Base-by-base conservation (phyloP, 257 asterid genomes). In the Echites panduratus region DNA sequence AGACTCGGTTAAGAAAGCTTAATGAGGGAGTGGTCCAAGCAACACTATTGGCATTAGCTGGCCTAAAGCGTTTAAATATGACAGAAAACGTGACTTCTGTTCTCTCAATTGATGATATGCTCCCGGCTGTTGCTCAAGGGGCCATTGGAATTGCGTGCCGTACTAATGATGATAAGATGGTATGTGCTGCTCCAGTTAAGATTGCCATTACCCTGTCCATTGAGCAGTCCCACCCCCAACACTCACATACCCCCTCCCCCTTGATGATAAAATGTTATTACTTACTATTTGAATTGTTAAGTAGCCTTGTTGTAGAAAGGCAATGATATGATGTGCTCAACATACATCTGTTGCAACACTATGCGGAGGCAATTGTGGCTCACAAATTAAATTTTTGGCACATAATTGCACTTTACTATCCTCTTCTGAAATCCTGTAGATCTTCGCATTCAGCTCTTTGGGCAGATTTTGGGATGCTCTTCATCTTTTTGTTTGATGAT, bases 61-160 rank as follows among this genome's bases (percentile, higher is more conserved):
- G 98, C 44, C 85, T 95, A 66, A 95, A 90, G 70, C 97, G 99
- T 73, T 84, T 92, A 22, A 87, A 82, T 80, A 95, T 92, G 99
- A 86, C 92, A 0, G 95, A 92, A 74, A 81, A 84, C 71, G 97
- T 90, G 47, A 82, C 96, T 50, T 73, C 94, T 16, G 76, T 89
- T 62, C 89, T 95, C 35, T 82, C 98, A 43, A 88, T 95, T 66
- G 97, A 95, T 56, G 97, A 95, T 82, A 95, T 95, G 99, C 97
- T 95, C 73, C 98, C 98, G 54, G 98, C 98, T 76, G 97, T 94
- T 65, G 98, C 97, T 77, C 97, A 94, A 74, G 98, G 97, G 70
- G 98, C 97, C 71, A 93, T 93, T 41, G 97, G 98, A 35, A 93
- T 93, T 70, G 97, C 98, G 0, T 91, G 98, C 68, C 87, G 97